phyloP scores from a whole-genome alignment of 345 rosid species.

The Melaleuca quinquenervia region DNA sequence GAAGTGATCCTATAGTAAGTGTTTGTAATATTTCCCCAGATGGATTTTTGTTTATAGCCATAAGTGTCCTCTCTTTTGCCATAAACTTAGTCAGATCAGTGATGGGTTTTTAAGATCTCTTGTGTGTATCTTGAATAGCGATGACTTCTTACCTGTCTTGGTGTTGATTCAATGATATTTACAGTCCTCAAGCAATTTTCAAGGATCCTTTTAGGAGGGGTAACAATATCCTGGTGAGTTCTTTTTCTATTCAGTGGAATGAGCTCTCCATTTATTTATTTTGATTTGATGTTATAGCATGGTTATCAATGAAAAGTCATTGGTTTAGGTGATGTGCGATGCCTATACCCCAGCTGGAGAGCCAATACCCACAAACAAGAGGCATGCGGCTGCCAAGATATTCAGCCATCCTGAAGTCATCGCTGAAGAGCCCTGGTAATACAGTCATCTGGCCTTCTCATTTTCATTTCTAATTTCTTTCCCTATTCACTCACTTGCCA shows the following conservation, averaged over 20 bases:
- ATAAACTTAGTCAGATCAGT: neutral
- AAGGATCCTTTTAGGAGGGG: constrained; percentile 91
- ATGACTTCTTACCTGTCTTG: neutral
- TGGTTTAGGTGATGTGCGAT: constrained; percentile 81
- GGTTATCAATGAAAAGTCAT: neutral
- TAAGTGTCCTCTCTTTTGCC: neutral
- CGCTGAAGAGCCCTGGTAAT: constrained; percentile 67
- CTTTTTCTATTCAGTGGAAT: neutral
- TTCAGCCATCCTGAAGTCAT: constrained; percentile 59
- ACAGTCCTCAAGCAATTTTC: constrained; percentile 93
- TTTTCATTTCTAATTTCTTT: neutral
- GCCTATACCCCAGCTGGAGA: constrained; percentile 86
- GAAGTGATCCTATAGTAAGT: constrained; percentile 84
- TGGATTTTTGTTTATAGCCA: neutral
- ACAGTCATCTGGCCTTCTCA: neutral
- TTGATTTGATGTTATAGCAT: neutral
- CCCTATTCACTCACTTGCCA: neutral
- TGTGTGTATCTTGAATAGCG: neutral
- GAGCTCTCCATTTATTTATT: neutral
- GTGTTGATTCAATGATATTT: neutral
- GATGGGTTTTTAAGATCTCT: too few species aligned
- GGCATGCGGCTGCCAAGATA: constrained; percentile 58
- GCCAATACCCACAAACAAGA: constrained; percentile 81
- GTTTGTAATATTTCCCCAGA: neutral
- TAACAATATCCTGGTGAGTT: constrained; percentile 69